Evolutionary conservation across 2,329 filamentous ascomycete genomes (phyloP).

Genomic region (Aureobasidium pullulans): DNA sequence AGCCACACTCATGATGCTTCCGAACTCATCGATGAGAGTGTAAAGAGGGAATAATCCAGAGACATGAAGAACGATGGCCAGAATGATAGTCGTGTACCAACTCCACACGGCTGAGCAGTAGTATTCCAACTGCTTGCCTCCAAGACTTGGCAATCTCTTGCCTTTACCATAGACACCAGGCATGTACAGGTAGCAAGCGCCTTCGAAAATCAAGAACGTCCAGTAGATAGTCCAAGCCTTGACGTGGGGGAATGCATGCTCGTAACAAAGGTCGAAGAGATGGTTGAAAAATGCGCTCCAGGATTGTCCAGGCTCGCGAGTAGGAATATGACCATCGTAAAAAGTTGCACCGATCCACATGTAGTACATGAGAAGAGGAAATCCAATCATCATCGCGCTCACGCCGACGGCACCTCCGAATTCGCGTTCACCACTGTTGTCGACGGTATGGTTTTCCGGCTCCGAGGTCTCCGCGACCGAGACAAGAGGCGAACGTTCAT

Average conservation of each 20-base stretch:
- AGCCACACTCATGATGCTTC: slow-evolving; percentile 77
- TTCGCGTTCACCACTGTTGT: slow-evolving; percentile 43
- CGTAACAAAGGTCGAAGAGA: slow-evolving; percentile 62
- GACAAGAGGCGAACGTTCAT: not conserved
- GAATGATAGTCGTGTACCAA: slow-evolving; percentile 70
- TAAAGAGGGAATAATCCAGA: slow-evolving; percentile 76
- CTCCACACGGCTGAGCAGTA: slow-evolving; percentile 82
- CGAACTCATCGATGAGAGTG: slow-evolving; percentile 84
- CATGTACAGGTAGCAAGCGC: slow-evolving; percentile 67
- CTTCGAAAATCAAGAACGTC: slow-evolving; percentile 78
- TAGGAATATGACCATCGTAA: slow-evolving; percentile 74
- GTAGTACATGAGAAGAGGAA: slow-evolving; percentile 88
- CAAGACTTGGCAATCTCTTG: slow-evolving; percentile 70
- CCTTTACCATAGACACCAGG: slow-evolving; percentile 78
- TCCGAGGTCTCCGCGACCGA: not conserved
- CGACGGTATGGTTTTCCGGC: not conserved
- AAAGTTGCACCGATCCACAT: slow-evolving; percentile 92
- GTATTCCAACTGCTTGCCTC: slow-evolving; percentile 76
- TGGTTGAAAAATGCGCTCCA: slow-evolving; percentile 61
- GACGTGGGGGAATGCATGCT: slow-evolving; percentile 68
- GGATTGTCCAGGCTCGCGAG: slow-evolving; percentile 52
- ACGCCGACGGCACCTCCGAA: slow-evolving; percentile 79
- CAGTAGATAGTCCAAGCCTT: slow-evolving; percentile 87
- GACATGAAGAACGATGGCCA: slow-evolving; percentile 64
- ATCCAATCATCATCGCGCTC: slow-evolving; percentile 71